Evolutionary conservation across 805 yeast species (phyloP).

Genomic region (Candida hispaniensis): DNA sequence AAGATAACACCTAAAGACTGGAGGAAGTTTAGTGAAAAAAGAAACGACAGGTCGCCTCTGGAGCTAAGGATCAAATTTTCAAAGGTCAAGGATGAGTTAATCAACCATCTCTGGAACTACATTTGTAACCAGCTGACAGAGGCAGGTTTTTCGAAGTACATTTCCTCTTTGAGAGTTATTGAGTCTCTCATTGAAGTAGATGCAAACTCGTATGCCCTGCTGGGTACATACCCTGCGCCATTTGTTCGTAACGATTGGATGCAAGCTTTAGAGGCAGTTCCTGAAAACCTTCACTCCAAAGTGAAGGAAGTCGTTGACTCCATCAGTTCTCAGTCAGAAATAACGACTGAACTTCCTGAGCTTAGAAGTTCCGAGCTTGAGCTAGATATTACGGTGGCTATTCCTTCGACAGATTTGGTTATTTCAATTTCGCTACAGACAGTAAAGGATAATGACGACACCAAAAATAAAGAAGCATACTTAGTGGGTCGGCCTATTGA

Average conservation of each 20-base stretch:
- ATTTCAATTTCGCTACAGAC: too few relatives aligned
- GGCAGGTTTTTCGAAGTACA: slow-evolving; percentile 15
- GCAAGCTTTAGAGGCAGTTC: slow-evolving; percentile 7
- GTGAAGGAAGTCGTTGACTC: slow-evolving; percentile 8
- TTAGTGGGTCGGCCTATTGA: too few relatives aligned
- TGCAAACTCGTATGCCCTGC: slow-evolving; percentile 14
- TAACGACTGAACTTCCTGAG: not conserved
- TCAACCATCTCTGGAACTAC: slow-evolving; percentile 9
- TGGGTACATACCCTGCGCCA: slow-evolving; percentile 6
- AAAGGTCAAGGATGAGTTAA: slow-evolving; percentile 20
- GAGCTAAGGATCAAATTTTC: slow-evolving; percentile 19
- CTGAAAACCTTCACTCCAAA: slow-evolving; percentile 4
- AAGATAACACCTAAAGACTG: slow-evolving; percentile 32
- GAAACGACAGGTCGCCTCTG: too few relatives aligned
- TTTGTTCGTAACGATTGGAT: slow-evolving; percentile 4
- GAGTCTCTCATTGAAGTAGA: slow-evolving; percentile 16
- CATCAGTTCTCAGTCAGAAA: slow-evolving; percentile 7
- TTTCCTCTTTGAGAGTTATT: slow-evolving; percentile 9
- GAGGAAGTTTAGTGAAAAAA: slow-evolving; percentile 30
- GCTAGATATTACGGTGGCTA: too few relatives aligned
- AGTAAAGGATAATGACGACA: too few relatives aligned
- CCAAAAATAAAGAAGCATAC: too few relatives aligned
- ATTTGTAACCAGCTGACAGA: slow-evolving; percentile 15
- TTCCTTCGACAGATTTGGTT: too few relatives aligned
- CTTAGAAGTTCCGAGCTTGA: too few relatives aligned